phyloP scores from a whole-genome alignment of 306 rosid species.

The Vigna trinervia region DNA sequence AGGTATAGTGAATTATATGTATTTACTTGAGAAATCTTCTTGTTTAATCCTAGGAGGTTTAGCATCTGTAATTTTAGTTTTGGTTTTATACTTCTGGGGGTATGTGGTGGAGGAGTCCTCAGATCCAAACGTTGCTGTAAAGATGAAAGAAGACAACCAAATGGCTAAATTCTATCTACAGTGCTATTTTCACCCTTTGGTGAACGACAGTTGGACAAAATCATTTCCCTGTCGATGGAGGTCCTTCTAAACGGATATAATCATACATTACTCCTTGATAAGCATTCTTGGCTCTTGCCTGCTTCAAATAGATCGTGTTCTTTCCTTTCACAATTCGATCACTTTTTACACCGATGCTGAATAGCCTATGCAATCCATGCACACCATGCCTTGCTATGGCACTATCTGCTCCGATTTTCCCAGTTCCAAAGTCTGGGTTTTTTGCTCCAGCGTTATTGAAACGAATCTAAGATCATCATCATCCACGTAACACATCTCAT shows the following conservation, averaged over 20 bases:
- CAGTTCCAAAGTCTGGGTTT: conserved; percentile 55
- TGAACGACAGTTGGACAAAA: conserved; percentile 29
- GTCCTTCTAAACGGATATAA: conserved; percentile 82
- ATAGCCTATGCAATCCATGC: conserved; percentile 81
- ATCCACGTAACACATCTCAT: neutral
- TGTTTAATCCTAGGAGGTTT: no score
- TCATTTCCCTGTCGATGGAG: conserved; percentile 43
- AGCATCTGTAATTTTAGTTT: no score
- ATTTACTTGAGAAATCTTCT: no score
- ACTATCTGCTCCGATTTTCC: conserved; percentile 69
- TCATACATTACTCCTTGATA: conserved; percentile 89
- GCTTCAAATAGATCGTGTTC: conserved; percentile 68
- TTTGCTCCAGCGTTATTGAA: conserved; percentile 44
- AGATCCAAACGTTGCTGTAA: no score
- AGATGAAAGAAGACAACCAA: neutral
- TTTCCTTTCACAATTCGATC: conserved; percentile 48
- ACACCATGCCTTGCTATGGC: conserved; percentile 95
- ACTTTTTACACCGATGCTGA: conserved; percentile 55
- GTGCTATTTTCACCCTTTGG: neutral
- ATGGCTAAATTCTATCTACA: neutral
- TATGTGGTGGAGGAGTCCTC: no score
- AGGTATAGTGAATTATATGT: no score
- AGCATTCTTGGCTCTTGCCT: conserved; percentile 44
- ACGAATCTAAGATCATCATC: conserved; percentile 56
- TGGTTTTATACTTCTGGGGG: no score